Conservation (phyloP, 306 rosid genomes). For the Citrullus colocynthis region DNA sequence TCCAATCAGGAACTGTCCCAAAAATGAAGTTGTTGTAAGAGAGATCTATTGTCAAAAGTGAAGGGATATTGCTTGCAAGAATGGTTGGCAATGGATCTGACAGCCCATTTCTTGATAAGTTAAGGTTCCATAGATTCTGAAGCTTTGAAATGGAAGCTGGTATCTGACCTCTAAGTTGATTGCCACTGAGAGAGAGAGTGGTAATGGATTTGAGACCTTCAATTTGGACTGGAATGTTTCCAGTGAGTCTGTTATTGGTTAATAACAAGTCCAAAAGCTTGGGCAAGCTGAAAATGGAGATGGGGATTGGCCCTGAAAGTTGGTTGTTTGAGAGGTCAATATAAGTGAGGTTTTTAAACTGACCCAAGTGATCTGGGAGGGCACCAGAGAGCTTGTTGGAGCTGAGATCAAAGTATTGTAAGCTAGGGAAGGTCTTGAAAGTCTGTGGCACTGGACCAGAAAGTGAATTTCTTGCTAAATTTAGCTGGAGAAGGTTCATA, state of each 20-base stretch:
- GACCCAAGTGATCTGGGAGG: constrained; percentile 57
- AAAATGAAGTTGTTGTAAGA: constrained; percentile 73
- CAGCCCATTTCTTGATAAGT: constrained; percentile 63
- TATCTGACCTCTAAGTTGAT: constrained; percentile 49
- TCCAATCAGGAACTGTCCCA: constrained; percentile 75
- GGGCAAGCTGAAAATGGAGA: constrained; percentile 45
- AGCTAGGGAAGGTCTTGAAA: constrained; percentile 29
- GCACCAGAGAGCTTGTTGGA: constrained; percentile 49
- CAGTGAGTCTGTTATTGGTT: constrained; percentile 62
- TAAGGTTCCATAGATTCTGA: constrained; percentile 77
- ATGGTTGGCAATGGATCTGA: constrained; percentile 55
- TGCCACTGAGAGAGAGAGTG: constrained; percentile 53
- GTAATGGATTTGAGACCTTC: constrained; percentile 53
- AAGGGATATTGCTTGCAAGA: constrained; percentile 46
- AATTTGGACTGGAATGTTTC: constrained; percentile 61
- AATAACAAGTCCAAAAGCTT: constrained; percentile 65
- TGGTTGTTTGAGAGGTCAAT: constrained; percentile 71
- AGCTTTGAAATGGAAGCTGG: constrained; percentile 61
- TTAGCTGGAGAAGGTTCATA: constrained; percentile 44
- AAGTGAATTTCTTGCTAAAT: constrained; percentile 53
- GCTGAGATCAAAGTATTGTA: constrained; percentile 76
- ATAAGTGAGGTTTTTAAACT: constrained; percentile 34
- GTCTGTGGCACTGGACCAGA: constrained; percentile 54
- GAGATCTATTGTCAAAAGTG: constrained; percentile 75
- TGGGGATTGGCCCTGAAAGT: constrained; percentile 53